These are phyloP conservation scores for Bisporella sp. DNA, from an alignment of 2,329 filamentous ascomycete species.

Conservation along the genomic window DNA sequence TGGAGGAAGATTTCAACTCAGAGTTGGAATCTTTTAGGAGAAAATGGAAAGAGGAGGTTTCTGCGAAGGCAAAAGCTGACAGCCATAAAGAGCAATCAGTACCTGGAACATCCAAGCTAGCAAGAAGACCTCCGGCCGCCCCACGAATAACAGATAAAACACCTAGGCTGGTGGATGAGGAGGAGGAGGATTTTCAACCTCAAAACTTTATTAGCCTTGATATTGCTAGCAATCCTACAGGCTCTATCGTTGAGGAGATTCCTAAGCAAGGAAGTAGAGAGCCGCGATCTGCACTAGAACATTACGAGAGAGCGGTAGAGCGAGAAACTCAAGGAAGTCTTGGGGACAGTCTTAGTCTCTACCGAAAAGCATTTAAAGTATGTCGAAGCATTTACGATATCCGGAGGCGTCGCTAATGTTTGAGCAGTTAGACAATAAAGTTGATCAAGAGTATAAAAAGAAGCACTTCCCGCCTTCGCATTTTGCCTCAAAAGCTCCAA, in stretches of 20 bases:
- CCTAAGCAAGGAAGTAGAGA: slow-evolving; percentile 30
- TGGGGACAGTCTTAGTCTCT: slow-evolving; percentile 81
- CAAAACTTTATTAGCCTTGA: slow-evolving; percentile 8
- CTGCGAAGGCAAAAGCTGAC: slow-evolving; percentile 17
- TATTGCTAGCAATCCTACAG: slow-evolving; percentile 2
- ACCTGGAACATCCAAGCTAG: slow-evolving; percentile 10
- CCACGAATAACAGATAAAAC: slow-evolving; percentile 9
- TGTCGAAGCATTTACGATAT: slow-evolving; percentile 14
- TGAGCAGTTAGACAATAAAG: slow-evolving; percentile 67
- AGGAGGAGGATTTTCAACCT: slow-evolving; percentile 12
- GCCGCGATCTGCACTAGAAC: slow-evolving; percentile 75
- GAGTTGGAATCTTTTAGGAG: slow-evolving; percentile 82
- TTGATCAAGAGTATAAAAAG: slow-evolving; percentile 81
- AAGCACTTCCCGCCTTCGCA: slow-evolving; percentile 75
- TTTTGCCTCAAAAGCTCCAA: slow-evolving; percentile 36
- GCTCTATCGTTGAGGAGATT: slow-evolving; percentile 3
- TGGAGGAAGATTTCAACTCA: slow-evolving; percentile 42
- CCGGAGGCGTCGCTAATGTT: neutral
- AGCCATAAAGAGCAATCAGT: slow-evolving; percentile 12
- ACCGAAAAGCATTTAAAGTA: slow-evolving; percentile 85
- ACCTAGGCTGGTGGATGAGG: slow-evolving; percentile 7
- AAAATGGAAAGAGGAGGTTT: slow-evolving; percentile 72
- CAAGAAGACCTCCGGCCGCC: slow-evolving; percentile 14
- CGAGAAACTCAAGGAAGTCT: slow-evolving; percentile 79
- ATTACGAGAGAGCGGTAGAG: slow-evolving; percentile 88